These are phyloP conservation scores for Gnomoniopsis smithogilvyi DNA, from an alignment of 2,329 filamentous ascomycete genomes.

Conservation along the genomic window DNA sequence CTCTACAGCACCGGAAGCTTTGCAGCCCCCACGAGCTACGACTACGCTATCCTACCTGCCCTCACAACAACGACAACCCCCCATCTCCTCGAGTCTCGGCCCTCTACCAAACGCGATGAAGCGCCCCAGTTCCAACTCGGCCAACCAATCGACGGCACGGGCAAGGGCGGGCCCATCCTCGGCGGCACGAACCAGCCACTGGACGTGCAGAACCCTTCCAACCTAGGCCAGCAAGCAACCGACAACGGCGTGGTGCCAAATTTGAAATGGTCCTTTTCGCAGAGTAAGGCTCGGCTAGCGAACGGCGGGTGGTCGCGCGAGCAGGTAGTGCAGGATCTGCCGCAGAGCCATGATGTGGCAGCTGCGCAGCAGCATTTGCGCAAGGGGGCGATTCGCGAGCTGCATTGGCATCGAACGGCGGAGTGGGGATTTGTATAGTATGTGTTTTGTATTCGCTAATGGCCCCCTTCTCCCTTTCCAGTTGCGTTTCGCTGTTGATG, in stretches of 20 bases:
- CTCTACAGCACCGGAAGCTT: background rate
- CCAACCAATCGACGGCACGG: background rate
- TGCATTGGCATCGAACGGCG: slow-evolving; percentile 67
- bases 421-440: slow-evolving; percentile 64
- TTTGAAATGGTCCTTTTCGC: slow-evolving; percentile 67
- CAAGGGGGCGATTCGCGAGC: slow-evolving; percentile 62
- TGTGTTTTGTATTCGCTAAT: background rate
- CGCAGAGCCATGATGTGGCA: slow-evolving; percentile 62
- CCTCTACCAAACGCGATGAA: background rate
- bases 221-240: slow-evolving; percentile 58
- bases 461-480: background rate
- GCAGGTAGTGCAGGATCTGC: slow-evolving; percentile 65
- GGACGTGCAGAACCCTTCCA: slow-evolving; percentile 62
- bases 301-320: slow-evolving; percentile 65
- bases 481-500: background rate
- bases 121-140: background rate
- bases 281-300: slow-evolving; percentile 60
- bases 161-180: background rate
- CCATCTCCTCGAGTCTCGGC: background rate
- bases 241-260: slow-evolving; percentile 64
- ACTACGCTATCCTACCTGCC: background rate
- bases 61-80: background rate
- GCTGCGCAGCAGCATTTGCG: slow-evolving; percentile 66
- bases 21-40: background rate
- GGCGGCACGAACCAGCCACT: slow-evolving; percentile 57